These are phyloP conservation scores for Metahyphopichia silvanorum DNA, from an alignment of 805 yeast genomes.

Conservation along the genomic window DNA sequence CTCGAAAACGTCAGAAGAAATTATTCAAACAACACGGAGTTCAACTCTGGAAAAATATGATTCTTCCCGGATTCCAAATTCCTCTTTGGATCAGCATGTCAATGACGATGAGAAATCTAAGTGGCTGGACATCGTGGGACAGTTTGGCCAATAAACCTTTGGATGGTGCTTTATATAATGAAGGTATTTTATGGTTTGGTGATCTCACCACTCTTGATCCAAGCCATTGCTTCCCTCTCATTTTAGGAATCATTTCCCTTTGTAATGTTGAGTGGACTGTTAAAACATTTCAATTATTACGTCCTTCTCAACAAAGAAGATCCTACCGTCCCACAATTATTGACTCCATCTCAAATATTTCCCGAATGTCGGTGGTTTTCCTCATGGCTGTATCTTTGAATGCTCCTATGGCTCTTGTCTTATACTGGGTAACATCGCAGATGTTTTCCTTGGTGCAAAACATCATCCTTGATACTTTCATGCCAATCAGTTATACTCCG, in stretches of 20 bases:
- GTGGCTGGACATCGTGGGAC: slow-evolving; percentile 61
- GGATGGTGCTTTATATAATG: slow-evolving; percentile 48
- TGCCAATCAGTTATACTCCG: slow-evolving; percentile 59
- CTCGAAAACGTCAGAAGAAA: slow-evolving; percentile 65
- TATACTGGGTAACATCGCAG: slow-evolving; percentile 93
- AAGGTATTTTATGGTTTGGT: slow-evolving; percentile 59
- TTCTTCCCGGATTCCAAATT: slow-evolving; percentile 76
- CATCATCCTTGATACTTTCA: slow-evolving; percentile 56
- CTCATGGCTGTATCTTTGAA: slow-evolving; percentile 83
- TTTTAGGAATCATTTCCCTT: slow-evolving; percentile 67
- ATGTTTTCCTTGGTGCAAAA: slow-evolving; percentile 75
- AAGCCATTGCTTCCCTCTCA: slow-evolving; percentile 60
- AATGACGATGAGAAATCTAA: slow-evolving; percentile 66
- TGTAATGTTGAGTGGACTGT: slow-evolving; percentile 83
- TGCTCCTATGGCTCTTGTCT: slow-evolving; percentile 75
- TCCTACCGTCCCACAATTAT: slow-evolving; percentile 53
- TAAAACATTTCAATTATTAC: slow-evolving; percentile 55
- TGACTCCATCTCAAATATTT: slow-evolving; percentile 63
- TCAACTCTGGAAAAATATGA: slow-evolving; percentile 75
- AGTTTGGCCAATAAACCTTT: slow-evolving; percentile 40
- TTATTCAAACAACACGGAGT: slow-evolving; percentile 67
- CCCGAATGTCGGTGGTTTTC: slow-evolving; percentile 73
- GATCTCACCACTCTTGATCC: slow-evolving; percentile 64
- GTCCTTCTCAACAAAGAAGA: slow-evolving; percentile 37
- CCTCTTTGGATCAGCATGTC: slow-evolving; percentile 87